Conservation (phyloP, 805 yeast genomes). For the Spathaspora hagerdaliae region DNA sequence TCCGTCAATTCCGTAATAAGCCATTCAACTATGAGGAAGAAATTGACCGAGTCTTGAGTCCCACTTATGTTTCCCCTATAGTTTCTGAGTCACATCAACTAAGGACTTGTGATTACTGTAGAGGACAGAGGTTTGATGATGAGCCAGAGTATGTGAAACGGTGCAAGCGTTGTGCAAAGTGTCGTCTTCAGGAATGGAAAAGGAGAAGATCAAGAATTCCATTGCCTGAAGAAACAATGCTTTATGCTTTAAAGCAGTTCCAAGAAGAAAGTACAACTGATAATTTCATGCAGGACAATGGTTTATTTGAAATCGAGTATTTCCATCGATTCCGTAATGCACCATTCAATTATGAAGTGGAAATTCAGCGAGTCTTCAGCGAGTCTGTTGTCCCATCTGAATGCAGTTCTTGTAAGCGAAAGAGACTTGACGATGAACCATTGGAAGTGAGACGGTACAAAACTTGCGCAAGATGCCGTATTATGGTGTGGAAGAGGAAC, state of each 20-base stretch:
- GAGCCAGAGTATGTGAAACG: conserved; percentile 11
- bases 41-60: conserved; percentile 2
- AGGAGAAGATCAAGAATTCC: conserved; percentile 41
- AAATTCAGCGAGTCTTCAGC: conserved; percentile 5
- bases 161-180: conserved; percentile 31
- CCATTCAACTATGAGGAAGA: conserved; percentile 6
- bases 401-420: conserved; percentile 55
- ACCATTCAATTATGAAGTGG: conserved; percentile 9
- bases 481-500: conserved; percentile 46
- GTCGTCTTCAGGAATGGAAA: conserved; percentile 50
- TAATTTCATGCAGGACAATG: conserved; percentile 28
- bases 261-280: conserved; percentile 33
- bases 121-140: conserved; percentile 49
- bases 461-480: conserved; percentile 55
- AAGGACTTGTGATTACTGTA: conserved; percentile 51
- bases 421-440: conserved; percentile 52
- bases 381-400: conserved; percentile 7
- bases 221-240: conserved; percentile 43
- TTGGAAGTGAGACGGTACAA: conserved; percentile 53
- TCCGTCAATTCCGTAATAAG: background rate
- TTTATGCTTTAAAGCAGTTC: conserved; percentile 42
- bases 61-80: conserved; percentile 2
- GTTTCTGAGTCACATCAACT: too few relatives aligned
- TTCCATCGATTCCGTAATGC: conserved; percentile 8
- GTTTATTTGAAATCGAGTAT: conserved; percentile 3